Evolutionary conservation across 257 asterid genomes (phyloP).

Genomic region (Nicotiana tabacum): DNA sequence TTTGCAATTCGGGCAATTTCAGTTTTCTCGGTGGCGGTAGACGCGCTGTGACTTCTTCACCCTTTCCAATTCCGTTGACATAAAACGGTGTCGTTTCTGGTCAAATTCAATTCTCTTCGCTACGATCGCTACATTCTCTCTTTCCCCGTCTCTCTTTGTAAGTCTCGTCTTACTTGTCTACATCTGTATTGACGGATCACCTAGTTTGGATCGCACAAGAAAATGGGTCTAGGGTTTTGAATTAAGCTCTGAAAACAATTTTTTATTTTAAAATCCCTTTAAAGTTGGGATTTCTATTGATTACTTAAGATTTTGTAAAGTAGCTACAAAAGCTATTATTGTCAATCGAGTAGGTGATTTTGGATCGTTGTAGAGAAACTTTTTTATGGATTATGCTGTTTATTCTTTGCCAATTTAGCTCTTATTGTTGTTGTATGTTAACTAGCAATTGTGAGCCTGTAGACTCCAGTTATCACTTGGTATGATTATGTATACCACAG

Average conservation of each 20-base stretch:
- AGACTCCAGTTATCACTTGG: background rate
- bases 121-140: background rate
- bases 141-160: background rate
- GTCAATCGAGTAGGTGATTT: background rate
- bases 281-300: background rate
- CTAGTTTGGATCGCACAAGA: background rate
- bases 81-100: background rate
- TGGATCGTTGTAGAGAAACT: background rate
- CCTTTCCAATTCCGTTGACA: background rate
- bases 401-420: background rate
- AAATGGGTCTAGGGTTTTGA: conserved; percentile 1
- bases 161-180: background rate
- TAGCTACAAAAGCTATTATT: background rate
- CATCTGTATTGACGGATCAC: background rate
- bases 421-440: background rate
- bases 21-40: background rate
- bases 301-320: background rate
- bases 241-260: background rate
- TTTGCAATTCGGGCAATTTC: background rate
- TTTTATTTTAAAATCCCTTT: background rate
- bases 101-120: conserved; percentile 1
- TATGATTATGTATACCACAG: background rate
- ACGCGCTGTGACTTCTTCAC: background rate
- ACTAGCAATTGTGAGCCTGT: background rate
- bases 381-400: background rate